Evolutionary conservation across 2,329 filamentous ascomycete species (phyloP).

Genomic region (Talaromyces sp.): DNA sequence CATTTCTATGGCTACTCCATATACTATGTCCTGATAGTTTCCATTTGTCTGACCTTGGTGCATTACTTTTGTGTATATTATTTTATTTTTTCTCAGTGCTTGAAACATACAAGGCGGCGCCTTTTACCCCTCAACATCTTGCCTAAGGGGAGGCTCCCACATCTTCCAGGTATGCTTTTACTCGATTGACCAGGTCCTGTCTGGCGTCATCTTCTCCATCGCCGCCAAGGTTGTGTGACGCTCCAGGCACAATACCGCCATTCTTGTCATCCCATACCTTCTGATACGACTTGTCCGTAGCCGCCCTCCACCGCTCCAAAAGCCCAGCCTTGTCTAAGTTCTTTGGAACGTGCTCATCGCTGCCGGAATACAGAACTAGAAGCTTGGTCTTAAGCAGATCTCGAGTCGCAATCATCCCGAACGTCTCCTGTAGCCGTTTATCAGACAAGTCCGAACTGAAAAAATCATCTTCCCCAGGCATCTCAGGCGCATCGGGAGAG

Average conservation of each 20-base stretch:
- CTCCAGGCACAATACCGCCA: slow-evolving; percentile 48
- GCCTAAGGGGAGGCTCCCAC: slow-evolving; percentile 22
- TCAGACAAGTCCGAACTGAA: slow-evolving; percentile 75
- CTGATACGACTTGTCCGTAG: slow-evolving; percentile 35
- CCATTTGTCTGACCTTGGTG: slow-evolving; percentile 12
- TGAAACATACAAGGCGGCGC: slow-evolving; percentile 8
- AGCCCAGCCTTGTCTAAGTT: slow-evolving; percentile 45
- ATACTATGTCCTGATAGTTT: slow-evolving; percentile 14
- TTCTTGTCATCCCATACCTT: slow-evolving; percentile 46
- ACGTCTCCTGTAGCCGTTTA: slow-evolving; percentile 58
- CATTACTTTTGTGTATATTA: slow-evolving; percentile 6
- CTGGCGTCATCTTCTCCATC: slow-evolving; percentile 45
- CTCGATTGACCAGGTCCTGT: slow-evolving; percentile 33
- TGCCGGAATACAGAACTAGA: slow-evolving; percentile 46
- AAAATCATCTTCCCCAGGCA: slow-evolving; percentile 74
- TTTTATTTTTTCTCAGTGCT: neutral
- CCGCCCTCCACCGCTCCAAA: slow-evolving; percentile 42
- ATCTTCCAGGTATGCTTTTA: slow-evolving; percentile 32
- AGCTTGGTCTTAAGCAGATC: slow-evolving; percentile 39
- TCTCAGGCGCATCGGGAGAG: slow-evolving; percentile 49
- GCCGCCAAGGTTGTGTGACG: slow-evolving; percentile 49
- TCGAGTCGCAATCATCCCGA: slow-evolving; percentile 49
- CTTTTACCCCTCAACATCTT: slow-evolving; percentile 24
- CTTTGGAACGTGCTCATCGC: slow-evolving; percentile 44
- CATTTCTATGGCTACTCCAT: neutral